A percentile compares a stretch with the other conserved stretches of the same genome.
These are phyloP conservation scores for Monascus purpureus DNA, from an alignment of 495 filamentous ascomycete genomes.

Conservation along the genomic window DNA sequence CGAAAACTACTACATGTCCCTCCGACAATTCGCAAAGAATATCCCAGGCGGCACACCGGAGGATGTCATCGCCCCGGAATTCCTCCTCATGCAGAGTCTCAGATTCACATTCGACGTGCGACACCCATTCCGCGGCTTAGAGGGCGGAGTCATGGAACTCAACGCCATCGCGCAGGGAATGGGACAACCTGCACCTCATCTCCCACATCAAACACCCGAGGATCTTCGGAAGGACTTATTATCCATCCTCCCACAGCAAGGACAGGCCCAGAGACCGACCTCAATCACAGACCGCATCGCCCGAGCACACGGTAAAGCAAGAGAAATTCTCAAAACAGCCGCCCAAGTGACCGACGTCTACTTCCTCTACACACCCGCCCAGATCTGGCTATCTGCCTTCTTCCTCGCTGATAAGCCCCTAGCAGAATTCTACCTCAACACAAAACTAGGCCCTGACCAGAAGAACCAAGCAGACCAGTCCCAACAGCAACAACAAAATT, in stretches of 20 bases:
- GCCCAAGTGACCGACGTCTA: slow-evolving; percentile 83
- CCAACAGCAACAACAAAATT: slow-evolving; percentile 10
- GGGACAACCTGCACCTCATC: slow-evolving; percentile 24
- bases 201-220: slow-evolving; percentile 19
- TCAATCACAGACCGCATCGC: slow-evolving; percentile 38
- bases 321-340: slow-evolving; percentile 59
- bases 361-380: slow-evolving; percentile 88
- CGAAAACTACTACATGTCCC: slow-evolving; percentile 64
- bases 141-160: slow-evolving; percentile 77
- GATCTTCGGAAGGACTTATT: slow-evolving; percentile 20
- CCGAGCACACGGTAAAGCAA: slow-evolving; percentile 54
- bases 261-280: slow-evolving; percentile 1
- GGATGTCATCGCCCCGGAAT: slow-evolving; percentile 78
- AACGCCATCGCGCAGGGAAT: slow-evolving; percentile 44
- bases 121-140: slow-evolving; percentile 78
- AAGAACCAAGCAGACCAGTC: slow-evolving; percentile 3
- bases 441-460: slow-evolving; percentile 46
- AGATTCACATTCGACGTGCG: slow-evolving; percentile 85
- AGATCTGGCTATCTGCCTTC: slow-evolving; percentile 79
- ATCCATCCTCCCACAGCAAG: slow-evolving; percentile 12
- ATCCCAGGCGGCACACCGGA: slow-evolving; percentile 51
- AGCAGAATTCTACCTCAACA: slow-evolving; percentile 54
- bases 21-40: slow-evolving; percentile 47
- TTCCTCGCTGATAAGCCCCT: slow-evolving; percentile 60
- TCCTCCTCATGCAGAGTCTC: slow-evolving; percentile 81